Percentiles rank a stretch among this genome's conserved stretches.
Conservation (phyloP, 805 yeast genomes). For the Kodamaea fukazawae region DNA sequence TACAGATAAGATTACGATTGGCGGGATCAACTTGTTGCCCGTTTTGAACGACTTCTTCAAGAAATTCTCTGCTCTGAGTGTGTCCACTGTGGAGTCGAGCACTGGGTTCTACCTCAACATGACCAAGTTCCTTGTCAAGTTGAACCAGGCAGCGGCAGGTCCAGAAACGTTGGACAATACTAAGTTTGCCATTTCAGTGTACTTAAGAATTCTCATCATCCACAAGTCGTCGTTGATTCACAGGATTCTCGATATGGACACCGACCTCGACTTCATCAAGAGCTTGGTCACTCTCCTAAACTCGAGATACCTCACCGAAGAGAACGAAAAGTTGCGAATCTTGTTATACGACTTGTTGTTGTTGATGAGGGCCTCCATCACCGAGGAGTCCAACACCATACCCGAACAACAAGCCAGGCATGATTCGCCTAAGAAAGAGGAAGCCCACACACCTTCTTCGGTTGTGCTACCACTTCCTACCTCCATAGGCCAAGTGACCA, state of each 20-base stretch:
- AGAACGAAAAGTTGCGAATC: constrained; percentile 50
- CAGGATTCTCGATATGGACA: constrained; percentile 39
- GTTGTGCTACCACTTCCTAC: too few relatives aligned
- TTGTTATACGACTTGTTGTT: constrained; percentile 58
- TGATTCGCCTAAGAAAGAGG: constrained; percentile 1
- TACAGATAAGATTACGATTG: constrained; percentile 1
- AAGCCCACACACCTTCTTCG: background rate
- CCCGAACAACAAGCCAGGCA: background rate
- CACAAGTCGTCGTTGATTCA: constrained; percentile 50
- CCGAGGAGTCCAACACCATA: constrained; percentile 14
- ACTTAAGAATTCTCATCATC: constrained; percentile 54
- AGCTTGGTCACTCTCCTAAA: constrained; percentile 47
- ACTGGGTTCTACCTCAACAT: constrained; percentile 22
- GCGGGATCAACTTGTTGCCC: constrained; percentile 27
- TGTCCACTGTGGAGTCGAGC: constrained; percentile 20
- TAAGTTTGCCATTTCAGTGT: constrained; percentile 41
- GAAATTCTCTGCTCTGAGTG: constrained; percentile 41
- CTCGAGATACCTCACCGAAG: constrained; percentile 34
- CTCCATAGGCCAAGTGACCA: background rate
- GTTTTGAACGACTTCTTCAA: constrained; percentile 44
- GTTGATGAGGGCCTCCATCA: constrained; percentile 45
- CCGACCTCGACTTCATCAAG: constrained; percentile 47
- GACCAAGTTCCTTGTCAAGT: constrained; percentile 19
- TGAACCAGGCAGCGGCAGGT: constrained; percentile 11
- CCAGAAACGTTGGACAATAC: constrained; percentile 1